Percentiles rank a stretch among this genome's conserved stretches.
Evolutionary conservation across 257 asterid genomes (phyloP).

Genomic region (Forsythia suspensa): DNA sequence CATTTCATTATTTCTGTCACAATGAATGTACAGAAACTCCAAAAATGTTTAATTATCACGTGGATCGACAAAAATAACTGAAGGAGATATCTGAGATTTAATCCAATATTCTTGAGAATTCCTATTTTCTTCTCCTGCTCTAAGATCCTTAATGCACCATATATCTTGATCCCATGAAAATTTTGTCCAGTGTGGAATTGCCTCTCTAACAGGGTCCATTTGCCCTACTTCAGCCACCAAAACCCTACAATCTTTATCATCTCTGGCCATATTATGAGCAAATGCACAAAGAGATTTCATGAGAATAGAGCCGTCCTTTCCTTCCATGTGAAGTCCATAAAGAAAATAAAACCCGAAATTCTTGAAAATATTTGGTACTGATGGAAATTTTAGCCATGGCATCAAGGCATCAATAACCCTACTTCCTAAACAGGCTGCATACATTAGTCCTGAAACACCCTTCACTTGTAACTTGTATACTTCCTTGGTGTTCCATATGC

Average conservation of each 20-base stretch:
- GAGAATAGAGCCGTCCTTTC: constrained; percentile 37
- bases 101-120: constrained; percentile 43
- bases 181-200: constrained; percentile 73
- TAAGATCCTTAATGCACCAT: constrained; percentile 76
- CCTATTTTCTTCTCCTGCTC: constrained; percentile 10
- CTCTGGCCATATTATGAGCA: constrained; percentile 59
- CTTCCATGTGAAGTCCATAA: constrained; percentile 78
- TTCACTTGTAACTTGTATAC: constrained; percentile 62
- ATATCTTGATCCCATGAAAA: constrained; percentile 85
- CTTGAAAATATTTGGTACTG: constrained; percentile 60
- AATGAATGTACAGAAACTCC: neutral
- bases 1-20: neutral
- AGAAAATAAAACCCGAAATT: constrained; percentile 65
- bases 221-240: constrained; percentile 78
- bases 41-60: constrained; percentile 51
- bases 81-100: constrained; percentile 33
- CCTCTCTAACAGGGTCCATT: constrained; percentile 57
- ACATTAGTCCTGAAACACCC: constrained; percentile 61
- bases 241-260: constrained; percentile 45
- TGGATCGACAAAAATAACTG: constrained; percentile 79
- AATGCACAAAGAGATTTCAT: constrained; percentile 58
- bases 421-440: constrained; percentile 54
- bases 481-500: constrained; percentile 74
- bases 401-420: constrained; percentile 58
- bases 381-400: constrained; percentile 77